Percentiles rank a stretch among this genome's conserved stretches.
Evolutionary conservation across 164 flowering plant genomes (phyloP).

Genomic region (Chimonanthus praecox): DNA sequence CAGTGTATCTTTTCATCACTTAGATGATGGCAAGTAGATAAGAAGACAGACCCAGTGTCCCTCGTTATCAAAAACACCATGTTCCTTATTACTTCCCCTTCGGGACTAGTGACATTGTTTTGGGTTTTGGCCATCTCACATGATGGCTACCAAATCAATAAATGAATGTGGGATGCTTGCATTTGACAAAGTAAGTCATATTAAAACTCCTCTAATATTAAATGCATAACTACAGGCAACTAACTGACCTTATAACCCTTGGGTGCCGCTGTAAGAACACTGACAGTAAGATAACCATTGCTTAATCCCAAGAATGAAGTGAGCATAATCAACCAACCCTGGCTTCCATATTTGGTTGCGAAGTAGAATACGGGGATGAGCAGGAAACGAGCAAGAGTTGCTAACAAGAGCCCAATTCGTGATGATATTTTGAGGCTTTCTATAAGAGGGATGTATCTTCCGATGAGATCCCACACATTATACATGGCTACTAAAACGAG

Average conservation of each 20-base stretch:
- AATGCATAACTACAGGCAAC: too few species aligned
- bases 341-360: constrained; percentile 57
- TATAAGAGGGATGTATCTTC: constrained; percentile 58
- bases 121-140: too few species aligned
- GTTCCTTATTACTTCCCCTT: background rate
- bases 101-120: background rate
- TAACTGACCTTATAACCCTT: constrained; percentile 56
- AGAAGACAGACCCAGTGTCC: too few species aligned
- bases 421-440: constrained; percentile 44
- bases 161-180: background rate
- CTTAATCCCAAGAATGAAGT: constrained; percentile 45
- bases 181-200: background rate
- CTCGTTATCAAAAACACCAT: background rate
- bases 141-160: background rate
- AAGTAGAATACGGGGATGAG: constrained; percentile 56
- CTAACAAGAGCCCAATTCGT: constrained; percentile 36
- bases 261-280: constrained; percentile 52
- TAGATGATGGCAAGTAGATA: too few species aligned
- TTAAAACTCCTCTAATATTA: background rate
- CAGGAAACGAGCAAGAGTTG: constrained; percentile 41
- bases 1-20: too few species aligned
- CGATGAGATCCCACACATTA: constrained; percentile 66
- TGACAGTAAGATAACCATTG: constrained; percentile 63
- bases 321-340: constrained; percentile 66
- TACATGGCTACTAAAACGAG: constrained; percentile 71